Base-by-base conservation (phyloP, 2,329 filamentous ascomycete genomes). In the Ramularia collo-cygni region DNA sequence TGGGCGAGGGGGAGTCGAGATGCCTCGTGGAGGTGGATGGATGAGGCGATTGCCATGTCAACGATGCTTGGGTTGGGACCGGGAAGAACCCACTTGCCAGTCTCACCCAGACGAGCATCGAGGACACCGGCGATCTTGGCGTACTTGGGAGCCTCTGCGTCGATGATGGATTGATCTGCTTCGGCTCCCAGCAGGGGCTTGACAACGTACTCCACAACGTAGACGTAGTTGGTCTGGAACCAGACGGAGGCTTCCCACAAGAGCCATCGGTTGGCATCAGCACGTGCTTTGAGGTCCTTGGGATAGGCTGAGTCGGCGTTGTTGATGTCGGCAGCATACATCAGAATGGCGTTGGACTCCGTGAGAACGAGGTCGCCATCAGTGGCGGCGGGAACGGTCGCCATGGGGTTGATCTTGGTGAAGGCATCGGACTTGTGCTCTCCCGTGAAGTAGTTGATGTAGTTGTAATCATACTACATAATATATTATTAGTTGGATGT, bases 311-410 rank as follows among this genome's bases (percentile, higher is more conserved):
- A 52, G 41, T 46, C 41, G 33, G 24, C 52, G 4, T 51, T 53
- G 28, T 42, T 44, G 16, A 54, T 41, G 28, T 68, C 65, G 13
- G 64, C 64, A 27, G 59, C 63, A 43, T 68, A 68, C 44, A 59
- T 56, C 28, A 68, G 44, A 39, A 68, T 68, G 14, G 65, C 61
- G 43, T 68, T 67, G 37, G 61, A 65, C 43, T 67, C 65, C 7
- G 64, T 67, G 15, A 67, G 42, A n/a, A 50, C 54, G 38, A 66
- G 42, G 35, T 64, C 62, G 26, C 62, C 62, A 46, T 67, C 62
- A 2, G 46, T 55, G 3, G 64, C 64, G 13, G 64, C 56, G 24
- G 65, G 65, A 3, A 68, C 57, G 3, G 65, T 68, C 12, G 52
- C 59, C 36, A 55, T 47, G 7, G 63, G 62, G 35, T 64, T 64